Base-by-base conservation (phyloP, 1,284 basidiomycete species). In the Cryptococcus wingfieldii region DNA sequence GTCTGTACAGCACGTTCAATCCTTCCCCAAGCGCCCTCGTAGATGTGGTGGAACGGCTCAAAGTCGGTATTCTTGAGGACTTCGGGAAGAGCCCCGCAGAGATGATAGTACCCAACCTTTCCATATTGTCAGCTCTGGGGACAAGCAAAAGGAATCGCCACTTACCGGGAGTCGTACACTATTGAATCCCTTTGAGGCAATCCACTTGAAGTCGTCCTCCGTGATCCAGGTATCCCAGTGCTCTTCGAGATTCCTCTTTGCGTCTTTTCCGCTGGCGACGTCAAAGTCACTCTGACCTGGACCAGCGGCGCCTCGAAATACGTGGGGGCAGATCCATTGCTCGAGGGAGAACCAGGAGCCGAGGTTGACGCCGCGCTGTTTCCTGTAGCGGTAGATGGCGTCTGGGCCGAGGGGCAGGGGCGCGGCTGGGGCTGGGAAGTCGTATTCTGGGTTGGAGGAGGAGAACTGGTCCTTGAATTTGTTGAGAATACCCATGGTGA, bases 191-290 rank as follows among this genome's bases (percentile, higher is more conserved):
- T 79, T 79, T n/a, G 82, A 77, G 1, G 80, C 79, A 54, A 93
- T 82, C 87, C 87, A 92, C 43, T 78, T 71, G 81, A 85, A 90
- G 70, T 91, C 89, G 0, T 75, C 75, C 28, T 84, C 82, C 1
- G 78, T 81, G 42, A 91, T 83, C 86, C 87, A 90, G 1, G 78
- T 82, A 71, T 89, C 87, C 89, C 89, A 93, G 73, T 93, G 90
- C 8, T 77, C 71, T 68, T 92, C 87, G 31, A 94, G 78, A 5
- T 83, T 79, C 54, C 79, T 71, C 68, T 83, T 83, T 1, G 86
- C 86, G 50, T 72, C 60, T 16, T 75, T 52, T 1, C 87, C 87
- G 19, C 75, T 80, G 8, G 87, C 88, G 10, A 91, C 81, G 71
- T 92, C 89, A 43, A 86, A 79, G 69, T 90, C 88, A 65, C 86